Base-by-base conservation (phyloP, 2,329 filamentous ascomycete genomes). In the Pyricularia pennisetigena region DNA sequence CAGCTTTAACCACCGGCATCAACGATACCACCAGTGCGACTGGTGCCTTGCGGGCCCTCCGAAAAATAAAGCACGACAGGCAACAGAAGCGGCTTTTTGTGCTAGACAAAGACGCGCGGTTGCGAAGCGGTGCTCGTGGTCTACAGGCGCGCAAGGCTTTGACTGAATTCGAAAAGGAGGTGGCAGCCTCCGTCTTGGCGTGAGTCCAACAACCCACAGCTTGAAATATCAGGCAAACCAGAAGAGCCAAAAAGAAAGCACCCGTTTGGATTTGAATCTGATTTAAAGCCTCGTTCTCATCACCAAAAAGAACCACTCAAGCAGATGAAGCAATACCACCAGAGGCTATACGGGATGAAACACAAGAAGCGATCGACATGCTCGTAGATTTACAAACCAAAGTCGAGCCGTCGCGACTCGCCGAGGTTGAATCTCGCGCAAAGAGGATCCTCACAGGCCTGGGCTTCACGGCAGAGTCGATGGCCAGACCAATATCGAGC, bases 61-160 rank as follows among this genome's bases (percentile, higher is more conserved):
- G 91, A 24, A 81, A 81, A 66, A 77, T 94, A 29, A 85, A 84
- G 29, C 85, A 91, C 72, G 83, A 88, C 70, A 82, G 87, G 26
- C 80, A 90, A 54, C 83, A 86, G 71, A 83, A 85, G 72, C 83
- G 86, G 7, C 79, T 93, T 3, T 91, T 90, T 68, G 83, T 88
- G 24, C 84, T 88, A 0, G 88, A 92, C 73, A 91, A 93, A 71
- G 88, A 92, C 74, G 91, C 92, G 8, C 82, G 87, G 61, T 79
- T 93, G 59, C 82, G 91, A 67, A 94, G 91, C 73, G 92, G 93
- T 41, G 85, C 90, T 1, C 81, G 92, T 61, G 93, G 93, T 0
- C 80, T 90, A 74, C 85, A 90, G 70, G 92, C 92, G 0, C 83
- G 92, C n/a, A 94, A 95, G 73, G 86, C 88, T 0, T 78, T 95